Conservation (phyloP, 495 filamentous ascomycete genomes). For the Cercophora samala region DNA sequence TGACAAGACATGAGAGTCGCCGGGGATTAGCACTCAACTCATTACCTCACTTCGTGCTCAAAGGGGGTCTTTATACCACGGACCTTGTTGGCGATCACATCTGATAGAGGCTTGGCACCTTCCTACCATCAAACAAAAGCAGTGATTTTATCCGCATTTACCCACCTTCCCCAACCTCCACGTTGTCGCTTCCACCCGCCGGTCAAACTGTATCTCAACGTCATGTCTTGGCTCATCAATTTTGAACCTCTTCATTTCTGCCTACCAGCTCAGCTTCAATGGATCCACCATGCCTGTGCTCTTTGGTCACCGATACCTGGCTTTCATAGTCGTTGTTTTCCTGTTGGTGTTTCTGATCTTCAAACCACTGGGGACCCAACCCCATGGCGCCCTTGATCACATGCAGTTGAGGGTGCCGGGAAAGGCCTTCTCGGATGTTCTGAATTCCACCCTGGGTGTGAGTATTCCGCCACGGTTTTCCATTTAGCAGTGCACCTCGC, state of each 20-base stretch:
- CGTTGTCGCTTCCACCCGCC: conserved; percentile 8
- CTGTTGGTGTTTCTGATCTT: conserved; percentile 10
- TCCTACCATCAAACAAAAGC: background rate
- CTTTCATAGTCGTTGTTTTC: conserved; percentile 1
- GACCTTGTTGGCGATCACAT: too few species aligned
- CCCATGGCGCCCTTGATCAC: conserved; percentile 10
- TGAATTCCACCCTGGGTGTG: conserved; percentile 37
- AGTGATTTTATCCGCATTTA: conserved; percentile 18
- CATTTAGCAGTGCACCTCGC: background rate
- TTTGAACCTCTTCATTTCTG: background rate
- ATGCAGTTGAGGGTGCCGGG: background rate
- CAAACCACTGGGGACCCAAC: background rate
- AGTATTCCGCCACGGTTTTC: conserved; percentile 1
- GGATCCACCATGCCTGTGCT: conserved; percentile 24
- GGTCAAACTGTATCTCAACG: background rate
- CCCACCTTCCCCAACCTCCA: conserved; percentile 6
- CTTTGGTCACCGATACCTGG: conserved; percentile 18
- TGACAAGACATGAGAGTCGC: too few species aligned
- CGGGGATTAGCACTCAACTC: too few species aligned
- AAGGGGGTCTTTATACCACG: too few species aligned
- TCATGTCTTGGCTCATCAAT: background rate
- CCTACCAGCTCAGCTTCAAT: background rate
- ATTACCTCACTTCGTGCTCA: too few species aligned
- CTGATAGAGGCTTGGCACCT: background rate
- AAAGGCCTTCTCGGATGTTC: conserved; percentile 12